Evolutionary conservation across 2,329 filamentous ascomycete species (phyloP).

Genomic region (Xylariaceae sp.): DNA sequence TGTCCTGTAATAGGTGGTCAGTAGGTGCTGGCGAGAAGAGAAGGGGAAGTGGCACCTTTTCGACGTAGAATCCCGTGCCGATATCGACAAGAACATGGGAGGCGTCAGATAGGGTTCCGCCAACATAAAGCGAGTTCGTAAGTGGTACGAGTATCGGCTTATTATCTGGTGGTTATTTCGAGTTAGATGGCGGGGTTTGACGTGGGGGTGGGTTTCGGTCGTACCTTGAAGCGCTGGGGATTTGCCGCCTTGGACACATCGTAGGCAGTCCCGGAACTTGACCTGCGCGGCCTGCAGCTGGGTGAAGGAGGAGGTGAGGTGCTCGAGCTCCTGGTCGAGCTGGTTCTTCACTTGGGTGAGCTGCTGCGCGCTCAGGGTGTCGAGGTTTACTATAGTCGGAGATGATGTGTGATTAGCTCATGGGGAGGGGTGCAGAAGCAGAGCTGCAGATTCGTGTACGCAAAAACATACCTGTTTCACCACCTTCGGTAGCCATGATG

Average conservation of each 20-base stretch:
- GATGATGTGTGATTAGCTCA: background rate
- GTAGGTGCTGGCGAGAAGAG: background rate
- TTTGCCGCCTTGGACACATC: constrained; percentile 71
- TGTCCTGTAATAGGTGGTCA: constrained; percentile 48
- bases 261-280: constrained; percentile 90
- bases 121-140: constrained; percentile 93
- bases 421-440: background rate
- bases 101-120: constrained; percentile 76
- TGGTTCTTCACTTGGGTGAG: constrained; percentile 93
- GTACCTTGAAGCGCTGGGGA: constrained; percentile 43
- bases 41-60: constrained; percentile 69
- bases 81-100: constrained; percentile 65
- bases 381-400: constrained; percentile 63
- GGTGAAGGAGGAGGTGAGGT: constrained; percentile 87
- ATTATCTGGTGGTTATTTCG: constrained; percentile 37
- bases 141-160: constrained; percentile 85
- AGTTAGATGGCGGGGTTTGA: constrained; percentile 12
- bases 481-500: constrained; percentile 26
- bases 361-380: constrained; percentile 81
- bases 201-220: background rate
- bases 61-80: constrained; percentile 56
- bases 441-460: no score
- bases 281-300: constrained; percentile 89
- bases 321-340: constrained; percentile 93
- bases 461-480: constrained; percentile 26